Evolutionary conservation across 768 basidiomycete genomes (phyloP), one percentile per base, ranked within the genome.

Genomic region (Tubosaeta sp.): DNA sequence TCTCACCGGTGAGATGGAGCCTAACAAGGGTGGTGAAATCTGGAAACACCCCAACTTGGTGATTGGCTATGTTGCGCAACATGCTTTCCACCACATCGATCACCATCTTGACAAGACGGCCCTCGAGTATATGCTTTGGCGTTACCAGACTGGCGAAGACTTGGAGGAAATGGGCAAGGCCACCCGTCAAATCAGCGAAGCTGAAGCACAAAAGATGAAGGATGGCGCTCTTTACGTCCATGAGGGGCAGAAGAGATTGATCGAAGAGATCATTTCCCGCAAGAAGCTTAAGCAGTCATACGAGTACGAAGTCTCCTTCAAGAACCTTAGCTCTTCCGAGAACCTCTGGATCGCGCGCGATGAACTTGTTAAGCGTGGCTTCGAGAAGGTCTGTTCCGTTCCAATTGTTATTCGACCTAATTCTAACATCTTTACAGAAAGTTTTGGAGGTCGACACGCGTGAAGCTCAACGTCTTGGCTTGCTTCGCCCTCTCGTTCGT

Each of bases 1-100:
- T 50, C 84, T 97, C 67, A 95, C 91, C 56, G 94, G 94, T 59
- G 94, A 97, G 71, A 88, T 90, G 80, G 94, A 97, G 73, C 79
- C 89, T 57, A 96, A 96, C 83, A 87, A 84, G 76, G 90, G 90
- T 56, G 94, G 94, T 79, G 91, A 94, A 74, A 86, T 88, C 74
- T 97, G 94, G 94, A 97, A 94, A 78, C 94, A 97, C 77, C 94
- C 94, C 56, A 97, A 97, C 82, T 80, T 97, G 83, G 94, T 97
- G 75, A 95, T 97, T 57, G 94, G 94, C 66, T 97, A 97, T 76
- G 94, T 97, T 59, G 94, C 94, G 36, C 94, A 97, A 74, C 94
- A 97, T 73, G 94, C 94, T 55, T 97, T 97, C 94, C 94, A 97
- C 79, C 94, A 97, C 72, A 97, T 97, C 67, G 94, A 97, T 71